Conservation (phyloP, 2,329 filamentous ascomycete genomes). For the Pseudocercospora fijiensis region DNA sequence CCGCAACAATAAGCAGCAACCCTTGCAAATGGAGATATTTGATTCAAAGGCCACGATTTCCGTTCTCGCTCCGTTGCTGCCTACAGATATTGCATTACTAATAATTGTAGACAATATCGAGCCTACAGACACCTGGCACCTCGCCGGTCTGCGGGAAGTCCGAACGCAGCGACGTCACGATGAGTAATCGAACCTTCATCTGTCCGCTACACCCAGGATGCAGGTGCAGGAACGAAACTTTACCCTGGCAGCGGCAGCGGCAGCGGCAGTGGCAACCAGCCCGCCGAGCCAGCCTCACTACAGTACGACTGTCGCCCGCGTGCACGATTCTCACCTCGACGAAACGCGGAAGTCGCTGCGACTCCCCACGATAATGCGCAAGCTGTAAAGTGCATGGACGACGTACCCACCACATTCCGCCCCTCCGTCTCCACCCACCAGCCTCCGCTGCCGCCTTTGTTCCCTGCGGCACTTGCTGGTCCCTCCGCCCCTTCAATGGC, state of each 20-base stretch:
- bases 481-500: constrained; percentile 17
- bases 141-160: no score
- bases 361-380: constrained; percentile 11
- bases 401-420: background rate
- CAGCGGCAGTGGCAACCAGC: background rate
- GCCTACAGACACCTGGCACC: no score
- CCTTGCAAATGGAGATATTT: no score
- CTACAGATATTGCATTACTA: no score
- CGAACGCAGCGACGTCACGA: background rate
- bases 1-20: no score
- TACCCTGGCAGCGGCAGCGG: background rate
- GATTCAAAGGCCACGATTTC: no score
- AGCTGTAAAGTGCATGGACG: constrained; percentile 8
- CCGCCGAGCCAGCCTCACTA: background rate
- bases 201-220: background rate
- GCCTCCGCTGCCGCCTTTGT: constrained; percentile 8
- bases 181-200: background rate
- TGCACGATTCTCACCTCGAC: background rate
- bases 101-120: no score
- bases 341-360: background rate
- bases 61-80: no score
- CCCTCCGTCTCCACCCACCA: background rate
- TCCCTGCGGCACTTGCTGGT: background rate
- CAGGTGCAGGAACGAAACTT: background rate
- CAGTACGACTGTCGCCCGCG: background rate